Base-by-base conservation (phyloP, 2,329 filamentous ascomycete genomes). In the Scedosporium minutisporum region DNA sequence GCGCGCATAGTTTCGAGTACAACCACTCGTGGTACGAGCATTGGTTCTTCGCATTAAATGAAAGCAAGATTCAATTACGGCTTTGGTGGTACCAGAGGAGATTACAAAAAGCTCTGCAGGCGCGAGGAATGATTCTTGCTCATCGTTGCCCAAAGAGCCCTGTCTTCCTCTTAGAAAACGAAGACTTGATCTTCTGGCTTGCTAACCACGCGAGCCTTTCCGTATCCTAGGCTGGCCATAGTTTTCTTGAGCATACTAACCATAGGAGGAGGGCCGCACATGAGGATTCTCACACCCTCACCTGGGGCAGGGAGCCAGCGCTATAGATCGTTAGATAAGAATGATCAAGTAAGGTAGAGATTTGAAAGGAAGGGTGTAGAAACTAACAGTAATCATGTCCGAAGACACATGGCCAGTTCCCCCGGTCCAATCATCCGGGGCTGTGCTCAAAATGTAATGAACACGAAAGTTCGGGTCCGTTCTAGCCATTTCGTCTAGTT, bases 141-240 rank as follows among this genome's bases (percentile, higher is more conserved):
- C 33, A 38, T 38, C 10, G 33, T 38, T 38, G 10, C 33, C 33
- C 33, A 4, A 12, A 14, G 33, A 38, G 33, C 33, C 9, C 10
- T 6, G 3, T 38, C 9, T 2, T 6, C 1, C 3, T 29, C 1
- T 72, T 76, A 79, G 78, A 99, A 99, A 72, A 91, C 92, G 80
- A 99, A 99, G 69, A 99, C 91, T 77, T 97, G 95, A 76, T 99
- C 95, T 73, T 93, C 90, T 62, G 97, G 87, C 85, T 97, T 97
- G 87, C 93, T 97, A 70, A 97, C 93, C 53, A 93, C 91, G 65
- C 87, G 86, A 51, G 95, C 90, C 84, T 97, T 97, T 72, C 90
- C 84, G 81, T 89, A 99, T 64, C 95, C 95, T 18, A 97, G 83
- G 66, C 85, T 83, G 77, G 96, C 91, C 59, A 93, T 88, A 5